These are phyloP conservation scores for Galerina marginata DNA, from an alignment of 768 basidiomycete species.

Conservation along the genomic window DNA sequence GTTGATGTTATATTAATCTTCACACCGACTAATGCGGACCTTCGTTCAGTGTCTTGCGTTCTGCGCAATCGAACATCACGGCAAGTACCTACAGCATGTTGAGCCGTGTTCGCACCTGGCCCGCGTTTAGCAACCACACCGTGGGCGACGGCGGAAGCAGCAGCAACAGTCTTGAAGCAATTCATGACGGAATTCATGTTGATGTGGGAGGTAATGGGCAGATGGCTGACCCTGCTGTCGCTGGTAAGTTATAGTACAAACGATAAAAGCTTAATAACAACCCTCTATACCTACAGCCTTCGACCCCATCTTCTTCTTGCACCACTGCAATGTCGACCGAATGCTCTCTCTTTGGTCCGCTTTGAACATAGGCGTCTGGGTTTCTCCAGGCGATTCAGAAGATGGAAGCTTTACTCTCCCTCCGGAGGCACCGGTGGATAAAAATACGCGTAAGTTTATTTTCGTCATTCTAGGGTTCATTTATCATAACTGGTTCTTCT, in stretches of 20 bases:
- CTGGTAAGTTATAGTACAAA: slow-evolving; percentile 34
- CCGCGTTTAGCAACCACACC: slow-evolving; percentile 52
- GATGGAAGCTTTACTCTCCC: slow-evolving; percentile 41
- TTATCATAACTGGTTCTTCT: background rate
- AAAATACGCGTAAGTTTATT: slow-evolving; percentile 30
- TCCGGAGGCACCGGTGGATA: slow-evolving; percentile 29
- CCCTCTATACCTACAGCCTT: slow-evolving; percentile 37
- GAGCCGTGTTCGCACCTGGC: slow-evolving; percentile 43
- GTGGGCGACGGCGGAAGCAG: slow-evolving; percentile 40
- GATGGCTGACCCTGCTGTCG: slow-evolving; percentile 45
- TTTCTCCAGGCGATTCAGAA: slow-evolving; percentile 32
- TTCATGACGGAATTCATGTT: slow-evolving; percentile 55
- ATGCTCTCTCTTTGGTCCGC: slow-evolving; percentile 57
- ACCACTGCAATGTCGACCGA: slow-evolving; percentile 59
- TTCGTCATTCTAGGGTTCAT: background rate
- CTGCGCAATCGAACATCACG: slow-evolving; percentile 29
- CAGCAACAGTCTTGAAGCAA: slow-evolving; percentile 53
- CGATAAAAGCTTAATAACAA: background rate
- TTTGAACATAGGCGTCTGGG: slow-evolving; percentile 47
- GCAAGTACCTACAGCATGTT: slow-evolving; percentile 44
- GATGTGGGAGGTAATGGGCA: slow-evolving; percentile 48
- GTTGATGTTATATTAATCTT: background rate
- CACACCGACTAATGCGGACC: background rate
- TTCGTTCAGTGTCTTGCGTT: slow-evolving; percentile 5
- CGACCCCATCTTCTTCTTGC: slow-evolving; percentile 61